These are phyloP conservation scores for Blastosporella zonata DNA, from an alignment of 1,284 basidiomycete species.

Conservation along the genomic window DNA sequence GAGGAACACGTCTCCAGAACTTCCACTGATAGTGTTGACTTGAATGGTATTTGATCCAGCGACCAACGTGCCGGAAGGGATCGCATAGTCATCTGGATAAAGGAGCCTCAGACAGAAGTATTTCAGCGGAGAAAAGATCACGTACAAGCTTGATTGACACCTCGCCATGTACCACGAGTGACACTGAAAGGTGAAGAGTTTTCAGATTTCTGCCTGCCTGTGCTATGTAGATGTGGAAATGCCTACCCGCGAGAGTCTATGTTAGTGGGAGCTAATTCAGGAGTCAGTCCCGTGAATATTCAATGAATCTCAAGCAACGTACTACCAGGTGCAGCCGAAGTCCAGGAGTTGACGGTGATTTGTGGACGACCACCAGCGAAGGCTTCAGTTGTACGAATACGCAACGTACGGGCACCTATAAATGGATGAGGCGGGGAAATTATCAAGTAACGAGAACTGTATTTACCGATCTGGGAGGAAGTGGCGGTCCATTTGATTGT, in stretches of 20 bases:
- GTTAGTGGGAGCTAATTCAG: conserved; percentile 33
- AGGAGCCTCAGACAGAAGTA: not conserved
- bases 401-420: conserved; percentile 41
- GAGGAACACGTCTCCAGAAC: conserved; percentile 39
- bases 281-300: not conserved
- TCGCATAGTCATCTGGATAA: conserved; percentile 34
- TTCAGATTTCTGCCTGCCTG: not conserved
- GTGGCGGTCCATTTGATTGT: conserved; percentile 42
- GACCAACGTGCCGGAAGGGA: conserved; percentile 38
- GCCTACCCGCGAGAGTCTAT: conserved; percentile 41
- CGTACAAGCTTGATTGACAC: conserved; percentile 42
- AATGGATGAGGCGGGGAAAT: not conserved
- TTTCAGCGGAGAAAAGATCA: conserved; percentile 11
- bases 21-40: conserved; percentile 43
- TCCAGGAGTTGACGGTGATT: conserved; percentile 40
- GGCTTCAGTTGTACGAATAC: conserved; percentile 42
- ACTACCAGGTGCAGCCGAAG: conserved; percentile 36
- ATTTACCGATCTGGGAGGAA: conserved; percentile 38
- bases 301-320: conserved; percentile 10
- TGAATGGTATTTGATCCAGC: conserved; percentile 39
- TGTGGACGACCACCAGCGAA: conserved; percentile 45
- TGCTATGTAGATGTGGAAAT: not conserved
- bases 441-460: not conserved
- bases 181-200: conserved; percentile 23
- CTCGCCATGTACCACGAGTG: conserved; percentile 45